Conservation (phyloP, 2,329 filamentous ascomycete genomes). For the Colletotrichum sp. region DNA sequence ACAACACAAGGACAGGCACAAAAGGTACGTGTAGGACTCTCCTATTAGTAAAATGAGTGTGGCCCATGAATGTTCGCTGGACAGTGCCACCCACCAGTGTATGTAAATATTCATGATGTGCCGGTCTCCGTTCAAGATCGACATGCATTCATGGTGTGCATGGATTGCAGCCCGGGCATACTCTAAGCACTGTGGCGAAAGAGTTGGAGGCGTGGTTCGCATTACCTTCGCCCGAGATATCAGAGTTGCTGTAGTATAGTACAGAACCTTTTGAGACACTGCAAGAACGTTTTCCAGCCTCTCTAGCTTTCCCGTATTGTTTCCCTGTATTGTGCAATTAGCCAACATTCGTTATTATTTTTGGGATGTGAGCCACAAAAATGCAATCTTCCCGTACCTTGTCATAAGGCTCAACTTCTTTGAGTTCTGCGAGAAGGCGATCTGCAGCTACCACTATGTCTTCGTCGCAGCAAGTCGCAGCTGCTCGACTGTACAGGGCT, state of each 20-base stretch:
- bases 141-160: not conserved
- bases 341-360: not conserved
- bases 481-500: conserved; percentile 12
- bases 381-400: not conserved
- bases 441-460: not conserved
- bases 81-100: not conserved
- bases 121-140: not conserved
- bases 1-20: not conserved
- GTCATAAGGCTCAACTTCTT: not conserved
- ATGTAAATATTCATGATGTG: not conserved
- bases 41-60: not conserved
- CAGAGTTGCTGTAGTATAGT: not conserved
- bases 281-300: not conserved
- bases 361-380: not conserved
- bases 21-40: not conserved
- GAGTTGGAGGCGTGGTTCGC: not conserved
- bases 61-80: rapidly evolving
- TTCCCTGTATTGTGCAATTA: not conserved
- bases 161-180: not conserved
- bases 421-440: not conserved
- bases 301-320: not conserved
- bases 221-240: not conserved
- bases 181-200: not conserved
- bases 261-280: not conserved
- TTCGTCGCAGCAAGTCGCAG: not conserved